phyloP scores from a whole-genome alignment of 768 basidiomycete species.

The Amyloporia xantha region DNA sequence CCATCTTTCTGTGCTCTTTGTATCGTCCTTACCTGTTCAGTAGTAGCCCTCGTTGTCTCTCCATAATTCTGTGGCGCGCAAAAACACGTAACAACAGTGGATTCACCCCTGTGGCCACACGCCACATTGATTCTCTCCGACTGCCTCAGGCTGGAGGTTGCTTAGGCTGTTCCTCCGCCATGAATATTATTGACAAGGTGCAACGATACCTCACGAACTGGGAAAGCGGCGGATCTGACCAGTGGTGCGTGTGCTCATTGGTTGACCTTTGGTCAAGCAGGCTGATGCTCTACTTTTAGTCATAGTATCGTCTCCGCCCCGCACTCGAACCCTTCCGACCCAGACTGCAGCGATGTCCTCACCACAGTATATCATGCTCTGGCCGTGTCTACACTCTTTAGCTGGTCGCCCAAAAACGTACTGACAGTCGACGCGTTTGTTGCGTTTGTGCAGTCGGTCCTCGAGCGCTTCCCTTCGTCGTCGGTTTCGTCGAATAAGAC shows the following conservation, averaged over 20 bases:
- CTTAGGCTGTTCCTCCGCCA: slow-evolving; percentile 17
- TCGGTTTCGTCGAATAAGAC: slow-evolving; percentile 27
- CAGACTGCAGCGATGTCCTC: slow-evolving; percentile 46
- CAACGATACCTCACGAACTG: slow-evolving; percentile 45
- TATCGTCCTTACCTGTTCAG: neutral
- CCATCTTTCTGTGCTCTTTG: neutral
- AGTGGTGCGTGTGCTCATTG: slow-evolving; percentile 43
- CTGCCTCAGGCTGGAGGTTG: neutral
- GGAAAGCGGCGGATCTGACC: slow-evolving; percentile 51
- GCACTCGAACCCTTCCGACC: slow-evolving; percentile 53
- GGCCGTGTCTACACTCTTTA: slow-evolving; percentile 48
- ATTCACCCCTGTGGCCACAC: neutral
- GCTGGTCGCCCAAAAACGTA: slow-evolving; percentile 43
- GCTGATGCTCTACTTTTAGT: slow-evolving; percentile 32
- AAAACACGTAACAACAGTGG: neutral
- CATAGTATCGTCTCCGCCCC: slow-evolving; percentile 53
- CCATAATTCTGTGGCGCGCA: neutral
- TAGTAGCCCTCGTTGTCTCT: neutral
- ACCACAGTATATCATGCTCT: slow-evolving; percentile 67
- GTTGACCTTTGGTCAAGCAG: slow-evolving; percentile 11
- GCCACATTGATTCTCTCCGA: neutral
- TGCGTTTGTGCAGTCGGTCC: slow-evolving; percentile 57
- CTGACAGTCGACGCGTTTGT: slow-evolving; percentile 48
- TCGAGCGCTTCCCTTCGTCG: slow-evolving; percentile 62
- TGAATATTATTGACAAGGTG: slow-evolving; percentile 57